phyloP scores from a whole-genome alignment of 2,329 filamentous ascomycete species.

The Chalaropsis thielavioides region DNA sequence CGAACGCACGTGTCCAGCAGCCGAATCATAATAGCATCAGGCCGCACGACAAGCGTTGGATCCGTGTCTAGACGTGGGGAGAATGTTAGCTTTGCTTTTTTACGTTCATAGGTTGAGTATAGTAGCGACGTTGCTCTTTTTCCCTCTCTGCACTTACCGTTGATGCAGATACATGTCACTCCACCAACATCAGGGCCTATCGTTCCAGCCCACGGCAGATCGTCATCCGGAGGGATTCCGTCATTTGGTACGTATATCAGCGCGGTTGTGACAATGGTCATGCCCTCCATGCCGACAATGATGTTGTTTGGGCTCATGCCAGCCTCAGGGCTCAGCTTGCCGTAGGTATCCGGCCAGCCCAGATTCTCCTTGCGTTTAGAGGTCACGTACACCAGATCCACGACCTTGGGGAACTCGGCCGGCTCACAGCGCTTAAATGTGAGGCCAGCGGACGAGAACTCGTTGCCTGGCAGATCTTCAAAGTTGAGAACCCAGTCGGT shows the following conservation, averaged over 20 bases:
- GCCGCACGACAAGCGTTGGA: conserved; percentile 29
- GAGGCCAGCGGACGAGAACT: conserved; percentile 29
- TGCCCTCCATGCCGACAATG: conserved; percentile 37
- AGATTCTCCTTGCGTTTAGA: conserved; percentile 34
- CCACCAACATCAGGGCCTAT: conserved; percentile 40
- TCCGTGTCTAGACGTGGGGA: conserved; percentile 28
- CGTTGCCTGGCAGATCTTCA: conserved; percentile 32
- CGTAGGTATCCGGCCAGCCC: conserved; percentile 47
- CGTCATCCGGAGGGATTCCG: conserved; percentile 33
- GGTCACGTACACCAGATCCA: conserved; percentile 36
- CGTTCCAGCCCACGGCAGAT: conserved; percentile 41
- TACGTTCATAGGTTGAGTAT: no score
- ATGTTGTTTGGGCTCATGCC: conserved; percentile 34
- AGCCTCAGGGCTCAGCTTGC: conserved; percentile 29
- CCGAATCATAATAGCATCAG: conserved; percentile 37
- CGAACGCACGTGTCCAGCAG: conserved; percentile 39
- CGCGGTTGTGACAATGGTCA: conserved; percentile 37
- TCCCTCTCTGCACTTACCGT: conserved; percentile 29
- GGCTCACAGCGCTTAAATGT: conserved; percentile 33
- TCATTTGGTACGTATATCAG: conserved; percentile 38
- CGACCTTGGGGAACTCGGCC: conserved; percentile 32
- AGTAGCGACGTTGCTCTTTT: no score
- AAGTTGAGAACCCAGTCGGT: conserved; percentile 42
- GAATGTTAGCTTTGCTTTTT: not conserved
- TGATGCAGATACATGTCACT: conserved; percentile 45